phyloP scores from a whole-genome alignment of 129 eudicot species.

The Saussurea involucrata region DNA sequence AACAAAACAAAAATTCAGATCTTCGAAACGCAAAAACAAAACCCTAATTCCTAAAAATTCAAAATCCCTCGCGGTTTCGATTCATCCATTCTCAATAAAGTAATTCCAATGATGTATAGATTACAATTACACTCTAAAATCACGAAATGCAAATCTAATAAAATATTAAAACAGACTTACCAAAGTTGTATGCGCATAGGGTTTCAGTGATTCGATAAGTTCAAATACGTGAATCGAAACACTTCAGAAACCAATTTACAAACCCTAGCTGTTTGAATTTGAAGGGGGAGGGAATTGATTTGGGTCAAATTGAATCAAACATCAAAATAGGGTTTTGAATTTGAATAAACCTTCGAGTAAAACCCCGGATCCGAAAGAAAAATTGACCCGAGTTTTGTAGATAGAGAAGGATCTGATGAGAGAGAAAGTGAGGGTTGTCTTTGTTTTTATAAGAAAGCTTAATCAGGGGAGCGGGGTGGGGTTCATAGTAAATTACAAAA shows the following conservation, averaged over 20 bases:
- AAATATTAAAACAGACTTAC: slow-evolving; percentile 20
- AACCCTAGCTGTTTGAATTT: slow-evolving; percentile 21
- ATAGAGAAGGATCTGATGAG: slow-evolving; percentile 23
- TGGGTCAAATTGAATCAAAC: slow-evolving; percentile 9
- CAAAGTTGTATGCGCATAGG: slow-evolving; percentile 18
- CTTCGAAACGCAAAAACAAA: slow-evolving; percentile 5
- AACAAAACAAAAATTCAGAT: slow-evolving; percentile 4
- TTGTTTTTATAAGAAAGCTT: slow-evolving; percentile 23
- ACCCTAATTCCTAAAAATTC: slow-evolving; percentile 30
- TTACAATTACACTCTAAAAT: background rate
- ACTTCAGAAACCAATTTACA: background rate
- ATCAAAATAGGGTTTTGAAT: slow-evolving; percentile 19
- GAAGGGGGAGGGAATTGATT: slow-evolving; percentile 31
- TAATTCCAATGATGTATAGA: background rate
- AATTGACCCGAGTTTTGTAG: slow-evolving; percentile 25
- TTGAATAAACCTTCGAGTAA: slow-evolving; percentile 30
- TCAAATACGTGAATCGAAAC: background rate
- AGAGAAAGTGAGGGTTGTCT: slow-evolving; percentile 15
- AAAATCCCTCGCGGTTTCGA: background rate
- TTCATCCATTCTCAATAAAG: background rate
- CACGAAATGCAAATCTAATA: slow-evolving; percentile 7
- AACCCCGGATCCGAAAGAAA: slow-evolving; percentile 29
- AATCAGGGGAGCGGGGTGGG: slow-evolving; percentile 11
- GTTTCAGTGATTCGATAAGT: slow-evolving; percentile 8
- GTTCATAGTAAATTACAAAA: slow-evolving; percentile 1